A percentile compares a stretch with the other conserved stretches of the same genome.
These are phyloP conservation scores for Bipolaris gigantea DNA, from an alignment of 2,329 filamentous ascomycete genomes.

Conservation along the genomic window DNA sequence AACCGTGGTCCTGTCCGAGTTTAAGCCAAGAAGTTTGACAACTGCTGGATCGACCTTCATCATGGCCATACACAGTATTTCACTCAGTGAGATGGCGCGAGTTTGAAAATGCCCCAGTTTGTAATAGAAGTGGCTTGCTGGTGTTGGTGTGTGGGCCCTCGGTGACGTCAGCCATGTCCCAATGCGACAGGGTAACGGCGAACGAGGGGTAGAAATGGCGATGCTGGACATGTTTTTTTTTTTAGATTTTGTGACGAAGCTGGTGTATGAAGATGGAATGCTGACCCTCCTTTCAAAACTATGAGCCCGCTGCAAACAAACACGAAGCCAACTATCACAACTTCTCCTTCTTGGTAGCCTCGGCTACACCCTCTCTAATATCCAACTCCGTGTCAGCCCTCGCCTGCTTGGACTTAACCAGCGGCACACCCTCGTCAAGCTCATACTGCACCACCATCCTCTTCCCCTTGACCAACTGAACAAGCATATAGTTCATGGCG, in stretches of 20 bases:
- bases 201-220: no score
- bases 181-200: neutral
- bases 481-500: constrained; percentile 71
- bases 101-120: neutral
- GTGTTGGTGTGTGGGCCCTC: neutral
- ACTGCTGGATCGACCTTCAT: constrained; percentile 66
- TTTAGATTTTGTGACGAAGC: no score
- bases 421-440: constrained; percentile 45
- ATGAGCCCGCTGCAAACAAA: no score
- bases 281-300: no score
- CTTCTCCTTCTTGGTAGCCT: neutral
- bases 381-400: constrained; percentile 6
- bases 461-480: constrained; percentile 74
- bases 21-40: constrained; percentile 61
- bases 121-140: no score
- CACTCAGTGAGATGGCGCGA: neutral
- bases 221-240: no score
- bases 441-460: constrained; percentile 51
- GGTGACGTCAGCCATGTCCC: constrained; percentile 4
- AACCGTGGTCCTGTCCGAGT: constrained; percentile 58
- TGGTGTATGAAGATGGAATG: no score
- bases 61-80: neutral
- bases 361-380: neutral
- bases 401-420: constrained; percentile 21
- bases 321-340: neutral